Percentiles rank a stretch among this genome's conserved stretches.
These are phyloP conservation scores for Irineochytrium annulatum DNA, from an alignment of 192 early-diverging fungal genomes.

Conservation along the genomic window DNA sequence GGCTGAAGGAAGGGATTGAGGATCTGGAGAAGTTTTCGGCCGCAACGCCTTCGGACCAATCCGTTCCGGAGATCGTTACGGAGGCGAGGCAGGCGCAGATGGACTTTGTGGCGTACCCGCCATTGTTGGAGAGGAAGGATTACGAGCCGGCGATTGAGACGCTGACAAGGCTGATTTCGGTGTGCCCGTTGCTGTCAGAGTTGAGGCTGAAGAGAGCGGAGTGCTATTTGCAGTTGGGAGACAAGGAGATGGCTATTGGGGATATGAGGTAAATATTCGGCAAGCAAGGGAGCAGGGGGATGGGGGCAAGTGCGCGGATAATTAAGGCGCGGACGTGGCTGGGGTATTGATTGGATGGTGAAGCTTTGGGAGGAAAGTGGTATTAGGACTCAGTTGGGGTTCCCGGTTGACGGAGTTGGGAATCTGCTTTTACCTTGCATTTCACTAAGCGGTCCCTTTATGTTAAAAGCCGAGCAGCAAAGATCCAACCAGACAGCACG, in stretches of 20 bases:
- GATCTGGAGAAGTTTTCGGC: constrained; percentile 48
- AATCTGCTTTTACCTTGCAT: no score
- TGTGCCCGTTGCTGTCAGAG: constrained; percentile 28
- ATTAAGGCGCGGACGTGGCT: no score
- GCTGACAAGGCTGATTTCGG: constrained; percentile 16
- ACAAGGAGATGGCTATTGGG: constrained; percentile 80
- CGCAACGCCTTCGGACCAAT: constrained; percentile 28
- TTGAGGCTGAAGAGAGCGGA: constrained; percentile 66
- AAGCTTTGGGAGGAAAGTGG: no score
- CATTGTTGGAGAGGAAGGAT: constrained; percentile 51
- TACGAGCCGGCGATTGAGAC: constrained; percentile 43
- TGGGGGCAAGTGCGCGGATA: no score
- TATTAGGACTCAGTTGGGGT: no score
- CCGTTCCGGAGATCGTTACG: constrained; percentile 25
- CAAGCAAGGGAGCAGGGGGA: no score
- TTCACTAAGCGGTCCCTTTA: constrained; percentile 5
- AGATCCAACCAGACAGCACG: constrained; percentile 65
- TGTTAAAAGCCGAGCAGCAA: constrained; percentile 71
- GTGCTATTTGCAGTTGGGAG: constrained; percentile 66
- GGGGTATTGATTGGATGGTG: no score
- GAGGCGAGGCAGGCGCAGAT: constrained; percentile 20
- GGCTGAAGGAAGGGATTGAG: constrained; percentile 21
- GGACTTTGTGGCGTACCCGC: constrained; percentile 28
- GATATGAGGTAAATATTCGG: constrained; percentile 53
- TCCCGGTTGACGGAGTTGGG: no score